These are phyloP conservation scores for Penicillium sp. DNA, from an alignment of 2,329 filamentous ascomycete genomes.

Conservation along the genomic window DNA sequence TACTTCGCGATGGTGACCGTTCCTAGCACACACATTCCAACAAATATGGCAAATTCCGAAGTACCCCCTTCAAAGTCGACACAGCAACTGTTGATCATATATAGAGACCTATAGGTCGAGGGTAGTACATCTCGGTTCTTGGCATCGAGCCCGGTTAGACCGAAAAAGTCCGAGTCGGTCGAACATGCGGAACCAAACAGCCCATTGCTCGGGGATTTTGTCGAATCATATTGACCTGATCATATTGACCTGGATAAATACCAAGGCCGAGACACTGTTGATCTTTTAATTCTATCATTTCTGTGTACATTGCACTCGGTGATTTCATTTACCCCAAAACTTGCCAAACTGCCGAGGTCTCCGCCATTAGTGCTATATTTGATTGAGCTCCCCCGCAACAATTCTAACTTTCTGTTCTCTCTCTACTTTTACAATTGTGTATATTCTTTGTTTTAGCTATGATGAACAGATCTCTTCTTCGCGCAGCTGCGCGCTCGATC, in stretches of 20 bases:
- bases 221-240: slow-evolving; percentile 16
- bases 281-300: background rate
- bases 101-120: background rate
- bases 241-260: background rate
- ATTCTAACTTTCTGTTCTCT: slow-evolving; percentile 4
- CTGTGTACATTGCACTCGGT: slow-evolving; percentile 14
- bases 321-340: slow-evolving; percentile 10
- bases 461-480: slow-evolving; percentile 38
- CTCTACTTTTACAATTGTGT: slow-evolving; percentile 1
- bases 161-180: slow-evolving; percentile 23
- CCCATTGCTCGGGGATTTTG: slow-evolving; percentile 8
- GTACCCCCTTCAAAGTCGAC: background rate
- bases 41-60: too few species aligned
- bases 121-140: slow-evolving; percentile 3
- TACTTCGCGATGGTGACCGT: too few species aligned
- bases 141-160: slow-evolving; percentile 1
- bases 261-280: background rate
- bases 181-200: background rate
- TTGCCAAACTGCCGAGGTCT: slow-evolving; percentile 32
- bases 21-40: too few species aligned
- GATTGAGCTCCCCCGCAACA: slow-evolving; percentile 26
- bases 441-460: slow-evolving; percentile 7
- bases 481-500: slow-evolving; percentile 33
- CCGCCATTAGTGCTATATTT: slow-evolving; percentile 24
- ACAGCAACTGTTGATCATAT: background rate